Percentiles rank a stretch among this genome's conserved stretches.
Conservation (phyloP, 2,329 filamentous ascomycete species). For the Phoma sp. region DNA sequence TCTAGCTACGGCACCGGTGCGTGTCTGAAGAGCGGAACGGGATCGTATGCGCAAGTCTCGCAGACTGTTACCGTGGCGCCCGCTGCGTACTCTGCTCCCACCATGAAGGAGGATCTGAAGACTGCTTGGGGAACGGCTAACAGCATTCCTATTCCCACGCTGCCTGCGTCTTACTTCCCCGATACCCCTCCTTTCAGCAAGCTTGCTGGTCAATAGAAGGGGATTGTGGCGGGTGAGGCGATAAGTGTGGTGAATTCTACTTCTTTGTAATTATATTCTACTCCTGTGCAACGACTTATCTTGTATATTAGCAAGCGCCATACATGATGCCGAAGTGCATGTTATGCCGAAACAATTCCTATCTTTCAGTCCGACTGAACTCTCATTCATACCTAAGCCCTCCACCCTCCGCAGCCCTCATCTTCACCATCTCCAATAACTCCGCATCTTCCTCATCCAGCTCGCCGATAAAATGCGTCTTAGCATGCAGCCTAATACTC, state of each 20-base stretch:
- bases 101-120: slow-evolving; percentile 45
- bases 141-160: slow-evolving; percentile 52
- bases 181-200: slow-evolving; percentile 43
- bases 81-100: slow-evolving; percentile 48
- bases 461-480: slow-evolving; percentile 2
- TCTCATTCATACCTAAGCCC: slow-evolving; percentile 8
- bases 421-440: slow-evolving; percentile 4
- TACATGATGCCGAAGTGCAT: too few species aligned
- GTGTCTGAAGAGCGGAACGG: slow-evolving; percentile 52
- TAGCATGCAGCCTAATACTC: slow-evolving; percentile 7
- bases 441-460: background rate
- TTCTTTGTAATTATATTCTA: too few species aligned
- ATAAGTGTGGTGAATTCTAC: too few species aligned
- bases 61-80: slow-evolving; percentile 47
- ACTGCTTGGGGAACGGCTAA: slow-evolving; percentile 39
- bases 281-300: too few species aligned
- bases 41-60: slow-evolving; percentile 44
- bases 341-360: too few species aligned
- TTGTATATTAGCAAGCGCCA: too few species aligned
- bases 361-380: too few species aligned
- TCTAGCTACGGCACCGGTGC: slow-evolving; percentile 59
- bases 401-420: slow-evolving; percentile 8
- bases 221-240: too few species aligned
- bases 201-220: slow-evolving; percentile 28
- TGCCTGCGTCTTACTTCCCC: slow-evolving; percentile 53